Conservation (phyloP, 768 basidiomycete genomes). For the Mycena maculata region DNA sequence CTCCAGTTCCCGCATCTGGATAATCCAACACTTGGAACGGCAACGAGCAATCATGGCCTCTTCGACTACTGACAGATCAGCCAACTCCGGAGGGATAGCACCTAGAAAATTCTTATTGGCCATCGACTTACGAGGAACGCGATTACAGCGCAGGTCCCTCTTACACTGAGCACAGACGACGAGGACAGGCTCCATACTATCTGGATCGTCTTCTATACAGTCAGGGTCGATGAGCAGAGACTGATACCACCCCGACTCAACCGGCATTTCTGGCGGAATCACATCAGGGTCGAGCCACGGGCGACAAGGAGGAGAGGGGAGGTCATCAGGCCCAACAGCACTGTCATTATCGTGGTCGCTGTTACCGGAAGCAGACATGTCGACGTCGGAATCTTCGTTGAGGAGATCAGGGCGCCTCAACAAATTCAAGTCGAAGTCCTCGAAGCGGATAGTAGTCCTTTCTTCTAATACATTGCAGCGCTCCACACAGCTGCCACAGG, state of each 20-base stretch:
- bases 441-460: background rate
- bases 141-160: background rate
- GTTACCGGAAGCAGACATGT: background rate
- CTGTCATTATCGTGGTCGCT: background rate
- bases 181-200: background rate
- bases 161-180: background rate
- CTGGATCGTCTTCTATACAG: background rate
- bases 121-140: slow-evolving; percentile 1
- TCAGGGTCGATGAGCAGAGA: background rate
- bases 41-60: slow-evolving; percentile 42
- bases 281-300: background rate
- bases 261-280: slow-evolving; percentile 1
- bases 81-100: background rate
- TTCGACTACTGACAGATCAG: slow-evolving; percentile 34
- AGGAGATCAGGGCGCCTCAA: background rate
- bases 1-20: slow-evolving; percentile 16
- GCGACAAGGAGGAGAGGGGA: too few relatives aligned
- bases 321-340: background rate
- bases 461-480: background rate
- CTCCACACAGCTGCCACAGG: slow-evolving; percentile 1
- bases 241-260: background rate
- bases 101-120: slow-evolving; percentile 7
- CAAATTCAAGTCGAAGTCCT: background rate
- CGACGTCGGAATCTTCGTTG: background rate
- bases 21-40: slow-evolving; percentile 31